These are phyloP conservation scores for Fusarium sp. DNA, from an alignment of 2,329 filamentous ascomycete genomes.

Conservation along the genomic window DNA sequence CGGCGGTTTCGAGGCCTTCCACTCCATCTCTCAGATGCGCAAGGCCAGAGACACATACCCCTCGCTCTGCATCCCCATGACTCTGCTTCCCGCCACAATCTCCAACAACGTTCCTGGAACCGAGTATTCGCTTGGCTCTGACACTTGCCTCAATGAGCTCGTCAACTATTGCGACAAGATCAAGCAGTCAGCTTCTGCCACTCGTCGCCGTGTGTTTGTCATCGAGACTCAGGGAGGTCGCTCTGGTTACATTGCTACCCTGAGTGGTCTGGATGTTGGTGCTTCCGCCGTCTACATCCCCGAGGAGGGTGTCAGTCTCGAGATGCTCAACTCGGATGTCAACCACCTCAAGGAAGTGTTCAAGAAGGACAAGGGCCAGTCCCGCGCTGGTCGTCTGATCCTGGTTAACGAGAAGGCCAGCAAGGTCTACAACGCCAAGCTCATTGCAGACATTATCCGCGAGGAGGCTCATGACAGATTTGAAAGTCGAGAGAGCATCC, in stretches of 20 bases:
- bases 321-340: constrained; percentile 93
- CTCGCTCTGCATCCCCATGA: constrained; percentile 91
- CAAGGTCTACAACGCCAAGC: constrained; percentile 88
- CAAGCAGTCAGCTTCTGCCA: constrained; percentile 95
- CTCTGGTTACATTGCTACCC: constrained; percentile 92
- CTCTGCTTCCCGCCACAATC: constrained; percentile 93
- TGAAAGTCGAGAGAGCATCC: constrained; percentile 90
- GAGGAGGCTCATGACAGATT: constrained; percentile 93
- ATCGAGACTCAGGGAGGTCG: constrained; percentile 97
- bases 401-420: constrained; percentile 97
- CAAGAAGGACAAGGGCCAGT: constrained; percentile 85
- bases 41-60: constrained; percentile 82
- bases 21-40: constrained; percentile 87
- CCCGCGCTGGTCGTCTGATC: constrained; percentile 90
- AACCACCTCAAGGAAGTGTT: constrained; percentile 89
- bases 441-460: constrained; percentile 95
- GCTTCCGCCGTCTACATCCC: constrained; percentile 95
- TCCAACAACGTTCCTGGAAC: constrained; percentile 99
- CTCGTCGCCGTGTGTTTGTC: constrained; percentile 92
- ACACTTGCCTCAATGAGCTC: constrained; percentile 95
- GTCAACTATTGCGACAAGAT: constrained; percentile 97
- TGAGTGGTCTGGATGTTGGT: constrained; percentile 91
- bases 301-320: constrained; percentile 93
- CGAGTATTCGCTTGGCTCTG: constrained; percentile 95
- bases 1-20: constrained; percentile 97